Conservation (phyloP, 306 rosid genomes). For the Arachis stenosperma region DNA sequence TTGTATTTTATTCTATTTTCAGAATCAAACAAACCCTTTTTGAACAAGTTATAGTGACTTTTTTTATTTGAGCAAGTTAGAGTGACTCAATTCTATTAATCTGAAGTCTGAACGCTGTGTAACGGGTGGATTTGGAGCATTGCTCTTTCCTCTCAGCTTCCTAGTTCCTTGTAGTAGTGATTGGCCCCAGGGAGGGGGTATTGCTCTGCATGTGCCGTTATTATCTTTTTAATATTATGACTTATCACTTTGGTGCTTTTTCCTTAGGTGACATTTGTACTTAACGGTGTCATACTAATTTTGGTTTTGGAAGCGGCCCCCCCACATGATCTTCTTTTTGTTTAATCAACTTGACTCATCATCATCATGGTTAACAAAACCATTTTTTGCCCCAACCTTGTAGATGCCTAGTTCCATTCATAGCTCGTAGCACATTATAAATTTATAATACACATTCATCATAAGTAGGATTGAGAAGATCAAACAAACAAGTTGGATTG, state of each 20-base stretch:
- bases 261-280: slow-evolving; percentile 32
- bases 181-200: slow-evolving; percentile 19
- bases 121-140: too few species aligned
- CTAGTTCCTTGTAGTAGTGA: slow-evolving; percentile 13
- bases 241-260: slow-evolving; percentile 31
- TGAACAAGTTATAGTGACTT: too few species aligned
- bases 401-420: slow-evolving; percentile 21
- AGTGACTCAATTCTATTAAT: too few species aligned
- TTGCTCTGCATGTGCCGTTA: slow-evolving; percentile 47
- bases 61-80: too few species aligned
- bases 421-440: slow-evolving; percentile 41
- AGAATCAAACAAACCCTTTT: too few species aligned
- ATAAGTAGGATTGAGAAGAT: background rate
- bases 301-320: slow-evolving; percentile 37
- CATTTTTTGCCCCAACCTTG: slow-evolving; percentile 45
- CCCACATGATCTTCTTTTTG: slow-evolving; percentile 30
- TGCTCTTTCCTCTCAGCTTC: too few species aligned
- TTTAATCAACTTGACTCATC: slow-evolving; percentile 40
- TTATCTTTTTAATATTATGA: slow-evolving; percentile 8
- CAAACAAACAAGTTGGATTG: background rate
- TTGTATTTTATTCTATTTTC: too few species aligned
- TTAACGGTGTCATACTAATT: slow-evolving; percentile 31
- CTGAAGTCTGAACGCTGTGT: too few species aligned
- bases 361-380: slow-evolving; percentile 38
- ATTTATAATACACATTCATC: slow-evolving; percentile 31